Conservation (phyloP, 2,329 filamentous ascomycete species). For the Dothistroma pini region DNA sequence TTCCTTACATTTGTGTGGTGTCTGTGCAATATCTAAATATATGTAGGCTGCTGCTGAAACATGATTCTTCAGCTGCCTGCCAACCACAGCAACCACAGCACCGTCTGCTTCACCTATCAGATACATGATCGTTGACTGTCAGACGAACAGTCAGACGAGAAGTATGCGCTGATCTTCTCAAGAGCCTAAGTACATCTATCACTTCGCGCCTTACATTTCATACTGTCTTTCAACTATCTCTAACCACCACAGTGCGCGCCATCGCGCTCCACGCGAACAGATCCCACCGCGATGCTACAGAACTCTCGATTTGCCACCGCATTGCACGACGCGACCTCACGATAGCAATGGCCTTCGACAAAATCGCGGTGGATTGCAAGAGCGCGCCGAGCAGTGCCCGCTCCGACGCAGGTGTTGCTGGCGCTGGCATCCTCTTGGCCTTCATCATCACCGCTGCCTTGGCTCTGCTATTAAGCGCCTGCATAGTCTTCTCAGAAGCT, state of each 20-base stretch:
- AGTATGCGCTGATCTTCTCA: too few species aligned
- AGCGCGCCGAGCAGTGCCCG: slow-evolving; percentile 43
- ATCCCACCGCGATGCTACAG: not conserved
- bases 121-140: too few species aligned
- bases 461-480: slow-evolving; percentile 53
- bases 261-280: not conserved
- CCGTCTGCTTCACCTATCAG: too few species aligned
- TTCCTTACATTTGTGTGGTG: too few species aligned
- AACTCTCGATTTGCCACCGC: not conserved
- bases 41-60: too few species aligned
- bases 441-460: slow-evolving; percentile 63
- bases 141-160: too few species aligned
- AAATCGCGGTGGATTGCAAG: slow-evolving; percentile 38
- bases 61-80: too few species aligned
- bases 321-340: not conserved
- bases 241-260: not conserved
- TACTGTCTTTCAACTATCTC: not conserved
- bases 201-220: too few species aligned
- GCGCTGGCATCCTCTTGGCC: slow-evolving; percentile 58
- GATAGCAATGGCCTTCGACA: not conserved
- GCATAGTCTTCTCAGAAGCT: slow-evolving; percentile 56
- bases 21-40: too few species aligned
- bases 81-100: too few species aligned
- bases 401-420: slow-evolving; percentile 57
- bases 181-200: too few species aligned